Conservation (phyloP, 352 stramenopile genomes). For the Pythium apleroticum region DNA sequence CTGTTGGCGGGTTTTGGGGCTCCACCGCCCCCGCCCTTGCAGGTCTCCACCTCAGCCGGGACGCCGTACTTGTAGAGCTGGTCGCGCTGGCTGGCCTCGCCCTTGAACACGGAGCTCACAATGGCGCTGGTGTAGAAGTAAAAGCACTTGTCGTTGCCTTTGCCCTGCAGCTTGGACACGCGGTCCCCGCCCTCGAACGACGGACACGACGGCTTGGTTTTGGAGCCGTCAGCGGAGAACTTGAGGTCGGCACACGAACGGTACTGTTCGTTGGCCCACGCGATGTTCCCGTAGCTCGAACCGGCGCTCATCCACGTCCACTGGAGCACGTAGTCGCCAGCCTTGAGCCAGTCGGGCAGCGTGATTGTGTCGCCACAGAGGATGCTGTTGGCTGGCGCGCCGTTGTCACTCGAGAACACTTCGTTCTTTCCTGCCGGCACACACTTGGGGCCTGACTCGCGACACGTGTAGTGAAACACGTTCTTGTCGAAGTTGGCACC, state of each 20-base stretch:
- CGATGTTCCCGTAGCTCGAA: constrained; percentile 9
- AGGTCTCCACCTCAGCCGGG: constrained; percentile 1
- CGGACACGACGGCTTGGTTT: constrained; percentile 4
- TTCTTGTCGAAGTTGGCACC: constrained; percentile 19
- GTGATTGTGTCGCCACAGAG: constrained; percentile 2
- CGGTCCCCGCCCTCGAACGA: constrained; percentile 8
- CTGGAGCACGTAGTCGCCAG: constrained; percentile 14
- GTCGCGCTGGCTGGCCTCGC: not conserved
- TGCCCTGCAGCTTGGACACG: not conserved
- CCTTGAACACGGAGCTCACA: not conserved
- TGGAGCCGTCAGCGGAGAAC: not conserved
- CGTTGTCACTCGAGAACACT: constrained; percentile 5
- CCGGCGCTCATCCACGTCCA: constrained; percentile 4
- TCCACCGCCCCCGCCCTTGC: not conserved
- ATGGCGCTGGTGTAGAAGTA: constrained; percentile 13
- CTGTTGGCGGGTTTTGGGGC: not conserved
- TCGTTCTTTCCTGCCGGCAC: constrained; percentile 2
- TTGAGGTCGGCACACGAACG: constrained; percentile 11
- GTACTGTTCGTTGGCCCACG: constrained; percentile 2
- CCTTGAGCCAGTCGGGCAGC: constrained; percentile 1
- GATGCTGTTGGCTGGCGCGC: not conserved
- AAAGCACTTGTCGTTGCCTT: constrained; percentile 2
- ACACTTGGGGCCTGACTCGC: constrained; percentile 16
- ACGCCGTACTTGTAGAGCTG: constrained; percentile 9
- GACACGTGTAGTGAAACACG: constrained; percentile 25